These are phyloP conservation scores for Pseudozyma sp. DNA, from an alignment of 1,284 basidiomycete genomes.

Conservation along the genomic window DNA sequence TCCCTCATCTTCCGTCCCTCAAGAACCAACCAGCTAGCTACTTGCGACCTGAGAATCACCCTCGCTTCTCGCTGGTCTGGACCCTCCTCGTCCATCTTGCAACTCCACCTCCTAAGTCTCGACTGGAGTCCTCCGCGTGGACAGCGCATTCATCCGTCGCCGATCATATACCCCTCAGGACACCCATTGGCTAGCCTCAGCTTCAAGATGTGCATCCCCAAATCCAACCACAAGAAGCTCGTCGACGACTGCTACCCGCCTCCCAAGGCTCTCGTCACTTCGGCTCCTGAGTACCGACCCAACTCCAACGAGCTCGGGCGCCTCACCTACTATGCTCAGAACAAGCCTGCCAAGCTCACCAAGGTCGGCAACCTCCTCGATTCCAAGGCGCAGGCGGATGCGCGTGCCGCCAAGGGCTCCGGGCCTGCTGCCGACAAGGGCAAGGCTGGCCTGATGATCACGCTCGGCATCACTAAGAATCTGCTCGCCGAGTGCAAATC, in stretches of 20 bases:
- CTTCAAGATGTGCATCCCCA: slow-evolving; percentile 71
- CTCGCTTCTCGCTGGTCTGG: too few relatives aligned
- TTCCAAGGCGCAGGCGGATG: slow-evolving; percentile 79
- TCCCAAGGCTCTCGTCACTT: slow-evolving; percentile 79
- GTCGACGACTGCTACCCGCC: slow-evolving; percentile 91
- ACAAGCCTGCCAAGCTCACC: slow-evolving; percentile 86
- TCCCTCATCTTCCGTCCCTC: too few relatives aligned
- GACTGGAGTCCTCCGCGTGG: too few relatives aligned
- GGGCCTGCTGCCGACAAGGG: slow-evolving; percentile 75
- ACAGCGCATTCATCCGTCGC: too few relatives aligned
- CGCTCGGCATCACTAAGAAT: slow-evolving; percentile 84
- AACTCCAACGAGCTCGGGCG: slow-evolving; percentile 83
- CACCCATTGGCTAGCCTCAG: too few relatives aligned
- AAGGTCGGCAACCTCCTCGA: slow-evolving; percentile 87
- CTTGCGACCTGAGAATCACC: too few relatives aligned
- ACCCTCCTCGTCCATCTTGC: too few relatives aligned
- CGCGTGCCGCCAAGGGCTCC: slow-evolving; percentile 76
- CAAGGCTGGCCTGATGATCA: slow-evolving; percentile 85
- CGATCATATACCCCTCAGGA: too few relatives aligned
- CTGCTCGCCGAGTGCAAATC: slow-evolving; percentile 89
- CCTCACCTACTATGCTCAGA: slow-evolving; percentile 90
- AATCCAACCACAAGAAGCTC: slow-evolving; percentile 85
- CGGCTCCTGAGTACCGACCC: slow-evolving; percentile 78
- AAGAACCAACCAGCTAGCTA: too few relatives aligned
- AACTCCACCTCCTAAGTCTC: background rate